These are phyloP conservation scores for Melanopsichium pennsylvanicum DNA, from an alignment of 1,284 basidiomycete genomes.

Conservation along the genomic window DNA sequence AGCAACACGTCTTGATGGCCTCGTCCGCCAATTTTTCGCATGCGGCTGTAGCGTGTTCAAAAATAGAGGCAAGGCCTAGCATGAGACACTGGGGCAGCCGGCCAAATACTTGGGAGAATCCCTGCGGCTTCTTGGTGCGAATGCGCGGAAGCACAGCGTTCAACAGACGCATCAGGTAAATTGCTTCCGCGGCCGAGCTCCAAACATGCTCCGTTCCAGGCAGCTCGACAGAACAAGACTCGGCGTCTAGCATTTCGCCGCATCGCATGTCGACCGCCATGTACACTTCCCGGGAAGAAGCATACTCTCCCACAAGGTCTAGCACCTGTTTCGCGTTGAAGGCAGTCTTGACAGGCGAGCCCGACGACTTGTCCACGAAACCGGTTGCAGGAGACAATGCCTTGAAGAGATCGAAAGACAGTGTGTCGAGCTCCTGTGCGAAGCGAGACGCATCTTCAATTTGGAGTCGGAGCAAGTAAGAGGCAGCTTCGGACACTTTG, in stretches of 20 bases:
- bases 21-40: constrained; percentile 14
- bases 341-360: constrained; percentile 9
- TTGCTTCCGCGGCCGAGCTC: constrained; percentile 21
- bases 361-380: constrained; percentile 11
- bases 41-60: neutral
- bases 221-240: neutral
- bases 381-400: constrained; percentile 47
- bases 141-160: constrained; percentile 48
- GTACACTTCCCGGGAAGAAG: constrained; percentile 54
- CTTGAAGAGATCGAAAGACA: constrained; percentile 50
- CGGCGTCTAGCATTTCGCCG: constrained; percentile 30
- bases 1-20: constrained; percentile 30
- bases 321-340: constrained; percentile 25
- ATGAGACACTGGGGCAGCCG: constrained; percentile 40
- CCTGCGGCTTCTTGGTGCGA: constrained; percentile 52
- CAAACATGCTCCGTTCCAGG: constrained; percentile 4
- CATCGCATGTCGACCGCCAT: constrained; percentile 54
- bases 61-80: constrained; percentile 14
- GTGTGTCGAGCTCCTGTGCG: constrained; percentile 37
- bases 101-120: constrained; percentile 47
- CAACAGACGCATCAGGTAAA: constrained; percentile 33
- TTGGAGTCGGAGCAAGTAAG: constrained; percentile 17
- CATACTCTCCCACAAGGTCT: constrained; percentile 32
- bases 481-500: constrained; percentile 14
- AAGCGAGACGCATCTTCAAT: constrained; percentile 14